Conservation (phyloP, 2,329 filamentous ascomycete genomes). For the Sclerotiophoma versabilis region DNA sequence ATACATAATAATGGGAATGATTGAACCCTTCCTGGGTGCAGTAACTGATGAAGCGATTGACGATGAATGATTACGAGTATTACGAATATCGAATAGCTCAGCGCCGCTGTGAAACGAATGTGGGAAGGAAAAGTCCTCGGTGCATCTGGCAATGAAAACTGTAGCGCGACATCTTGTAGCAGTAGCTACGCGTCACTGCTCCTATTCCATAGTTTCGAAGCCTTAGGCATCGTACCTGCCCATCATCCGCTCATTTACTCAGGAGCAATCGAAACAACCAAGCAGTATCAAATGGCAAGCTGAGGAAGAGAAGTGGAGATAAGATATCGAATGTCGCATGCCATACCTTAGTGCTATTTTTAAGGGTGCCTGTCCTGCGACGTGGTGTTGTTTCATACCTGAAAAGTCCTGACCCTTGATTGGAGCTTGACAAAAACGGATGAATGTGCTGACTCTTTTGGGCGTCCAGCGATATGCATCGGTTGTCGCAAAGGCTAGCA, state of each 20-base stretch:
- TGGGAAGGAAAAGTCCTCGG: neutral
- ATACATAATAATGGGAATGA: constrained; percentile 23
- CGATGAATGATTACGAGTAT: neutral
- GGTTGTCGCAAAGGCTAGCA: constrained; percentile 1
- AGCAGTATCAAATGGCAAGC: constrained; percentile 6
- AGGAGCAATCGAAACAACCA: constrained; percentile 9
- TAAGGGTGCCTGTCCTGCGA: constrained; percentile 17
- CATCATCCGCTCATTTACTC: constrained; percentile 19
- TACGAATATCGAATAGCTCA: neutral
- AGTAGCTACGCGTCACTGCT: constrained; percentile 1
- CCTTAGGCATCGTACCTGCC: constrained; percentile 10
- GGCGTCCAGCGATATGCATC: constrained; percentile 5
- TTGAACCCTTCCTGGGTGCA: neutral
- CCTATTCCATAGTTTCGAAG: constrained; percentile 11
- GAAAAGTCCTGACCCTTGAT: neutral
- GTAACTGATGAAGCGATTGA: neutral
- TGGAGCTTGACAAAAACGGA: constrained; percentile 10
- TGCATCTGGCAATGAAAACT: neutral
- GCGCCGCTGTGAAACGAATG: constrained; percentile 2
- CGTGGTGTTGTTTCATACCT: constrained; percentile 14
- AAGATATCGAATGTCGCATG: constrained; percentile 10
- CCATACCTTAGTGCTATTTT: constrained; percentile 25
- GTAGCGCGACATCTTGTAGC: constrained; percentile 14
- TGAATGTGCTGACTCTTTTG: constrained; percentile 1
- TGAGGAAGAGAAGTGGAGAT: constrained; percentile 14